These are phyloP conservation scores for Hirschioporus abietinus DNA, from an alignment of 768 basidiomycete genomes.

Conservation along the genomic window DNA sequence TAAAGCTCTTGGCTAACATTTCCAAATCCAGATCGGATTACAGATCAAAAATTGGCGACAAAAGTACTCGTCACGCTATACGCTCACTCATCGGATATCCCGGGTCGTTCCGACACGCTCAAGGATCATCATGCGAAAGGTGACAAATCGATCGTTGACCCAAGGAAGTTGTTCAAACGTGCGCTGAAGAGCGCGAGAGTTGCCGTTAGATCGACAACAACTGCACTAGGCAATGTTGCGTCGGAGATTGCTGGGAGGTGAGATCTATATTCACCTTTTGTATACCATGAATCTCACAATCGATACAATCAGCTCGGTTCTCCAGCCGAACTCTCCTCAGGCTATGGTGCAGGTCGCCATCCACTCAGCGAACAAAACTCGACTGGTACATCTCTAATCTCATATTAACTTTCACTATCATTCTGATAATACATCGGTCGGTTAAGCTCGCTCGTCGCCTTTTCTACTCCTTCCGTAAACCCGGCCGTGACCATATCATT, in stretches of 20 bases:
- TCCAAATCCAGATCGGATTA: conserved; percentile 61
- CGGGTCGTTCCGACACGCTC: conserved; percentile 61
- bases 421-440: background rate
- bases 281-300: background rate
- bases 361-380: conserved; percentile 74
- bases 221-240: conserved; percentile 59
- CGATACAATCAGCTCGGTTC: conserved; percentile 45
- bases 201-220: conserved; percentile 80
- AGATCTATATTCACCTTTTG: conserved; percentile 5
- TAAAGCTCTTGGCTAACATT: conserved; percentile 2
- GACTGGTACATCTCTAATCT: conserved; percentile 38
- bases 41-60: conserved; percentile 77
- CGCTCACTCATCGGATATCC: conserved; percentile 68
- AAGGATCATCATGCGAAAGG: conserved; percentile 25
- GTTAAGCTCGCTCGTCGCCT: conserved; percentile 72
- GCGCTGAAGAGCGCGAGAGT: conserved; percentile 63
- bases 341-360: conserved; percentile 78
- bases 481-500: conserved; percentile 50
- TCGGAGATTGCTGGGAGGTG: conserved; percentile 52
- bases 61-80: conserved; percentile 70
- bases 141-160: conserved; percentile 39
- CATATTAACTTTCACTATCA: conserved; percentile 8
- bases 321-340: conserved; percentile 84
- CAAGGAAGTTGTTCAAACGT: conserved; percentile 61
- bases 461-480: conserved; percentile 77